Base-by-base conservation (phyloP, 2,329 filamentous ascomycete genomes). In the Dothideomycetidae sp. region DNA sequence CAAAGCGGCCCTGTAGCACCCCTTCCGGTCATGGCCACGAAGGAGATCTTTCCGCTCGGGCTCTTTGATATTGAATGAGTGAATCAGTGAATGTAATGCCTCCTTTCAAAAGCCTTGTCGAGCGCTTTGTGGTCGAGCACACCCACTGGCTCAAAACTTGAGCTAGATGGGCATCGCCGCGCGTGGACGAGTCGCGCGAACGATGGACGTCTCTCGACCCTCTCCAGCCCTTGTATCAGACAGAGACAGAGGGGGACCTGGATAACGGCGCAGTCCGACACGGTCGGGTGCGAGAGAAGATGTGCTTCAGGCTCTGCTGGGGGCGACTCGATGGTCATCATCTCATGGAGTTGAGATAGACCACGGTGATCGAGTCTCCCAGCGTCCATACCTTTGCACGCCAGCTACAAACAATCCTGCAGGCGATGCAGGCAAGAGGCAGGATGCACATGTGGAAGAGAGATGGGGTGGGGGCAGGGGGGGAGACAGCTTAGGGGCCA, bases 281-380 rank as follows among this genome's bases (percentile, higher is more conserved):
- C 81, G 9, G 68, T 66, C 0, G 76, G 73, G 53, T 88, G 81
- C 0, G 75, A 70, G 10, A 92, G 71, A 4, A 92, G 66, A 50
- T 84, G 79, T 1, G 80, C 78, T 59, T 92, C 82, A 1, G 90
- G 71, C 53, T 90, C 82, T 2, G 82, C 82, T n/a, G 0, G 82
- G 82, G 1, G 82, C 80, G 53, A 44, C 4, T 45, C 44, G 4
- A 51, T 39, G 48, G 46, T 42, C 47, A 46, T 46, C 31, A 83
- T 62, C 51, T 84, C 75, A 60, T 81, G n/a, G n/a, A n/a, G n/a
- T n/a, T n/a, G n/a, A n/a, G n/a, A n/a, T n/a, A n/a, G n/a, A n/a
- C n/a, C n/a, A n/a, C n/a, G n/a, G n/a, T n/a, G n/a, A n/a, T n/a
- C n/a, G n/a, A n/a, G n/a, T n/a, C n/a, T n/a, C n/a, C n/a, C n/a